A percentile compares a stretch with the other conserved stretches of the same genome.
Evolutionary conservation across 805 yeast genomes (phyloP).

Genomic region (Priceomyces melissophilus): DNA sequence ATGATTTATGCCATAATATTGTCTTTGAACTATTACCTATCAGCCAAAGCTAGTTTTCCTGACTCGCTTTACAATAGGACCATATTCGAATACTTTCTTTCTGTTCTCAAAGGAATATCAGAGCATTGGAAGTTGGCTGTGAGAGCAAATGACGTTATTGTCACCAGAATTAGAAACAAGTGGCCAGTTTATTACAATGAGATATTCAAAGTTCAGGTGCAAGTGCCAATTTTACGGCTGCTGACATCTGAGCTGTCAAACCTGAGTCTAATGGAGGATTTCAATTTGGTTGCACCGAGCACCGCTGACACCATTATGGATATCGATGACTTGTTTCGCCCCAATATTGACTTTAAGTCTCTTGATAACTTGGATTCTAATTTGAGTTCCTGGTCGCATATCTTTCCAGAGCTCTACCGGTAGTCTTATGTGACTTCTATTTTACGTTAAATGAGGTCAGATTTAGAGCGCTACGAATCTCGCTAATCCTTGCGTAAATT

Average conservation of each 20-base stretch:
- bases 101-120: constrained; percentile 2
- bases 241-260: not conserved
- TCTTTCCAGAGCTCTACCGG: constrained; percentile 4
- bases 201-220: not conserved
- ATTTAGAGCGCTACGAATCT: too few relatives aligned
- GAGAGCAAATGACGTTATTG: constrained; percentile 1
- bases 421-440: not conserved
- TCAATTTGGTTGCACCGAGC: constrained; percentile 3
- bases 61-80: not conserved
- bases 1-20: constrained; percentile 2
- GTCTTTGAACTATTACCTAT: constrained; percentile 2
- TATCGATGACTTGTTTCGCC: constrained; percentile 1
- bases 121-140: constrained; percentile 5
- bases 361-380: constrained; percentile 3
- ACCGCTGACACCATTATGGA: constrained; percentile 6
- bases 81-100: constrained; percentile 3
- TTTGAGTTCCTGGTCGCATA: constrained; percentile 5
- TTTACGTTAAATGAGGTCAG: not conserved
- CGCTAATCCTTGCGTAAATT: too few relatives aligned
- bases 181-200: constrained; percentile 3
- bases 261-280: constrained; percentile 2
- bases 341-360: constrained; percentile 1
- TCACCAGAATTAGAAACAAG: constrained; percentile 3
- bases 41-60: not conserved
- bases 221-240: not conserved